Evolutionary conservation across 148 eudicot genomes (phyloP).

Genomic region (Tetragonia tetragonoides): DNA sequence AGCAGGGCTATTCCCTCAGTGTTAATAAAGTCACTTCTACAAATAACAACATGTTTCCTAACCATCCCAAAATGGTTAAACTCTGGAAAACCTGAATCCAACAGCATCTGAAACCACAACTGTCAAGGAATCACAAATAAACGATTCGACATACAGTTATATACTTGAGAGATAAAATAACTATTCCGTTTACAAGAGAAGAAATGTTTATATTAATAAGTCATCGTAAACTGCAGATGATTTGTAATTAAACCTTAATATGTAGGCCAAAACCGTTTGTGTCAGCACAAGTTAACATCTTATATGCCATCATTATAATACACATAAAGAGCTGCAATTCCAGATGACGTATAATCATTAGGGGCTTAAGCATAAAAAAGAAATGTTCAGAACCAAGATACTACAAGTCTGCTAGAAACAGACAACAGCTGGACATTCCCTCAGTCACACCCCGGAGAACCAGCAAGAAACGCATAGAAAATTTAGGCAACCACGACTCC

Average conservation of each 20-base stretch:
- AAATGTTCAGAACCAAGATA: neutral
- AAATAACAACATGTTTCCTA: no score
- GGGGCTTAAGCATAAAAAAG: neutral
- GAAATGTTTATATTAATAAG: no score
- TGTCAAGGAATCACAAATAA: no score
- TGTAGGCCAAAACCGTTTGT: neutral
- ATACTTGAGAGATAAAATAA: no score
- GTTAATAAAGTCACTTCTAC: no score
- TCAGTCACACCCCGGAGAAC: neutral
- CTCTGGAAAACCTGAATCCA: no score
- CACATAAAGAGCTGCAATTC: neutral
- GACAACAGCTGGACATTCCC: neutral
- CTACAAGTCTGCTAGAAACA: neutral
- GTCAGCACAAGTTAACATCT: neutral
- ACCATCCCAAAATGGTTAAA: no score
- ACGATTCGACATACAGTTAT: no score
- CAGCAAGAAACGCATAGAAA: neutral
- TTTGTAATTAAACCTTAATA: neutral
- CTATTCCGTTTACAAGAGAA: no score
- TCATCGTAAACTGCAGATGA: no score
- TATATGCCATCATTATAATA: neutral
- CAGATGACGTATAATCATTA: neutral
- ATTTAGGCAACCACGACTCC: neutral
- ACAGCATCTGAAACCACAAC: no score
- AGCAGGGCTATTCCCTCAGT: no score